Evolutionary conservation across 202 grass and related monocot genomes (phyloP), one percentile per base, ranked within the genome.

Genomic region (Saccharum hybrid): DNA sequence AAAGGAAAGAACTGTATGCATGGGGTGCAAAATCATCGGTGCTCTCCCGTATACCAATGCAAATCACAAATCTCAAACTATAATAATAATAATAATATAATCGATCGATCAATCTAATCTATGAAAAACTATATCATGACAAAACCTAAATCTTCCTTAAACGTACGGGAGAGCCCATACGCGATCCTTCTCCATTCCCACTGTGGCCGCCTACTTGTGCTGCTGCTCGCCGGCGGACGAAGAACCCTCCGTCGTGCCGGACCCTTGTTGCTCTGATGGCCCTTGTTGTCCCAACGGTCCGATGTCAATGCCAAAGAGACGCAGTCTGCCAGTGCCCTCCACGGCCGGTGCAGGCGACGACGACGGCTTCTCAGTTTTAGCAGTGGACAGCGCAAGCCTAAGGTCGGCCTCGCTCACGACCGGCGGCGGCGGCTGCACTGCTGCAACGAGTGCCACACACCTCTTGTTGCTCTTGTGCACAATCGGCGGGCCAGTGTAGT

Each of bases 261-360:
- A 22, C 10, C 31, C 77, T 26, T 68, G 31, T 2, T 56, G 11
- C 31, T 68, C 36, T 15, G 36, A 8, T 11, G 54, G 8, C 41
- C 9, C 3, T 5, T 34, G 0, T 10, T 62, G 63, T 34, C 0
- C 45, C 33, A 22, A 11, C 19, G 30, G 12, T 3, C 7, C 16
- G 43, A 86, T 56, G 73, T 57, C 51, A 14, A 86, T 11, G 7
- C 87, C 83, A 8, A 89, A 89, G 22, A 89, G 28, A 26, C 72
- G 79, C 28, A 89, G 4, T 10, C 15, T 34, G 11, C 33, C 11
- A 1, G 23, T 9, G 52, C 7, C 7, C 2, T 15, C 60, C 21
- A 33, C 16, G 10, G 22, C 36, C 26, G 72, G 9, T 6, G 21
- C 13, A 28, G 15, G 1, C 0, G 67, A 3, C 4, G 22, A 46